phyloP scores from a whole-genome alignment of 1,284 basidiomycete species.

The Pseudozyma pruni region DNA sequence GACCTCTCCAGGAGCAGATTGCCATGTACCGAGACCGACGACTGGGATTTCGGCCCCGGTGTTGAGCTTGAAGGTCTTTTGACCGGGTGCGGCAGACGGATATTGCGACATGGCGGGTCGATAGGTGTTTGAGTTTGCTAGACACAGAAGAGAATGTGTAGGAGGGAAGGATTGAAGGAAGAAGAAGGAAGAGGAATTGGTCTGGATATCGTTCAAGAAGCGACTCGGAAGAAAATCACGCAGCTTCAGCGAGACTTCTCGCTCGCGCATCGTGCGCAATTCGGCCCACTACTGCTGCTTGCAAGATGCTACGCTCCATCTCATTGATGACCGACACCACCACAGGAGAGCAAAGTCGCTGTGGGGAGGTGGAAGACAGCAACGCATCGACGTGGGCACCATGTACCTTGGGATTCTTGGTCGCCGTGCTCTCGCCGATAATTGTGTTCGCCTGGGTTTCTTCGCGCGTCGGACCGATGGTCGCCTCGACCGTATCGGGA shows the following conservation, averaged over 20 bases:
- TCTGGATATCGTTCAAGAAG: too few relatives aligned
- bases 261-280: too few relatives aligned
- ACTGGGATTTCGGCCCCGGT: conserved; percentile 65
- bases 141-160: not conserved
- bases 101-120: conserved; percentile 34
- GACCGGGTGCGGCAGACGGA: conserved; percentile 46
- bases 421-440: conserved; percentile 15
- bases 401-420: not conserved
- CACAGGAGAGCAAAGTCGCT: too few relatives aligned
- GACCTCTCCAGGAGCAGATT: conserved; percentile 69
- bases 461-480: conserved; percentile 2
- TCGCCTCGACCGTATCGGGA: too few relatives aligned
- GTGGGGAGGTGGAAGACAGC: too few relatives aligned
- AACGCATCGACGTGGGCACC: conserved; percentile 12
- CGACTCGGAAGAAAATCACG: too few relatives aligned
- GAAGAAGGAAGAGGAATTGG: too few relatives aligned
- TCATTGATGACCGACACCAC: too few relatives aligned
- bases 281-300: too few relatives aligned
- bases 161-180: too few relatives aligned
- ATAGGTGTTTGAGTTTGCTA: not conserved
- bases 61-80: conserved; percentile 65
- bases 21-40: conserved; percentile 57
- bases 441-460: not conserved
- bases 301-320: too few relatives aligned
- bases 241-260: too few relatives aligned